Percentiles rank a stretch among this genome's conserved stretches.
Evolutionary conservation across 768 basidiomycete species (phyloP).

Genomic region (Cystobasidium ongulense): DNA sequence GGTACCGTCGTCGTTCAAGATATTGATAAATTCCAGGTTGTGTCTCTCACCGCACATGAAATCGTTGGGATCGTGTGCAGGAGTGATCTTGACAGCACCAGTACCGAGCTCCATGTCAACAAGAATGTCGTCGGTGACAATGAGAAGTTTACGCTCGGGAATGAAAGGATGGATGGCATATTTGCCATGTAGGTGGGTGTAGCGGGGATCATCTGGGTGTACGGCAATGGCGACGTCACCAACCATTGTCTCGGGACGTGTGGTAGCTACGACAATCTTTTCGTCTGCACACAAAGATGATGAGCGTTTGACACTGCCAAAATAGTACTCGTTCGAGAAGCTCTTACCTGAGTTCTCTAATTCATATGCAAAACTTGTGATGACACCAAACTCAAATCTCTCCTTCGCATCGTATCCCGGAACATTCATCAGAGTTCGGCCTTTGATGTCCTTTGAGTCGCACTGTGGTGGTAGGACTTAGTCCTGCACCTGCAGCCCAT

Average conservation of each 20-base stretch:
- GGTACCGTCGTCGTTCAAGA: conserved; percentile 93
- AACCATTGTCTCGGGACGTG: conserved; percentile 96
- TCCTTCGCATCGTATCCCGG: conserved; percentile 95
- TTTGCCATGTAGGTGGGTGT: conserved; percentile 93
- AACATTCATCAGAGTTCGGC: conserved; percentile 74
- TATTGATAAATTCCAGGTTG: conserved; percentile 81
- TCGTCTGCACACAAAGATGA: conserved; percentile 57
- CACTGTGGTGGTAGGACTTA: conserved; percentile 52
- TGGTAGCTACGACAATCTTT: conserved; percentile 85
- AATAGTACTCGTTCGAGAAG: background rate
- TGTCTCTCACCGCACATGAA: conserved; percentile 87
- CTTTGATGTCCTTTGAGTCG: conserved; percentile 79
- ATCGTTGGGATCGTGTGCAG: conserved; percentile 94
- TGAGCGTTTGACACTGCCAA: background rate
- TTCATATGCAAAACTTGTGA: conserved; percentile 90
- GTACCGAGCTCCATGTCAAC: conserved; percentile 95
- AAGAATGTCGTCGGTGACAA: conserved; percentile 69
- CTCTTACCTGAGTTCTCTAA: conserved; percentile 69
- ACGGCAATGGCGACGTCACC: conserved; percentile 96
- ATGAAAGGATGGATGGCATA: conserved; percentile 79
- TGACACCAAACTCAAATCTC: conserved; percentile 90
- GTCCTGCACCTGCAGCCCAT: background rate
- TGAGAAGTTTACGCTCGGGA: conserved; percentile 67
- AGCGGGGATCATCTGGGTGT: conserved; percentile 83
- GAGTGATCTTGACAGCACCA: conserved; percentile 97